Evolutionary conservation across 441 rosid species (phyloP), one percentile per base, ranked within the genome.

Genomic region (Omphalea diandra): DNA sequence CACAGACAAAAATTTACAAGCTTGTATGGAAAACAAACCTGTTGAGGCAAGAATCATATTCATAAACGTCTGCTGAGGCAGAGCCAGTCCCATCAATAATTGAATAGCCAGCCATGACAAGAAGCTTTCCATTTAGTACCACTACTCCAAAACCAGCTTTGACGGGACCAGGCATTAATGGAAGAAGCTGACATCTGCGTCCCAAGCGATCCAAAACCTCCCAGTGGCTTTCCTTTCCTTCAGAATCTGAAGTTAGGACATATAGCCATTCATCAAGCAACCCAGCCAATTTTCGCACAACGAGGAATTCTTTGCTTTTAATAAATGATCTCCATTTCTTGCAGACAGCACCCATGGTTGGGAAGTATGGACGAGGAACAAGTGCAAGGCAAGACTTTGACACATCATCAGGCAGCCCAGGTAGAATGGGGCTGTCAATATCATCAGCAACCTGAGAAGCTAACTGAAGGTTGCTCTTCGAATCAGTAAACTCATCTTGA

Each of bases 351-450:
- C 95, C 98, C 94, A 93, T 86, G 29, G 94, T 71, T 26, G 94
- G 94, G 77, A 93, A 86, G 73, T 75, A 56, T 27, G 86, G 71
- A 50, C 91, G 93, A 50, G 99, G 97, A 79, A 91, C 94, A 32
- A 93, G 94, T 20, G 98, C 97, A 11, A 96, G 83, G 79, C 97
- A 91, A 53, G 71, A 75, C 76, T 84, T 88, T 18, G 97, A 88
- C 60, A 96, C 97, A 47, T 96, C 98, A 85, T 93, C 97, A 22
- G 98, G 84, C 73, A 96, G 83, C 69, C 99, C 99, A 0, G 95
- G 97, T 56, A 96, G 76, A 79, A 96, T 73, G 55, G 87, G 85
- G 63, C 76, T 75, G 69, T 76, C 87, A 59, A 75, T 71, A 65
- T 76, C 82, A 70, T 78, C 70, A 75, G 78, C 72, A 71, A 69